A percentile compares a stretch with the other conserved stretches of the same genome.
Conservation (phyloP, 495 filamentous ascomycete genomes). For the Lindgomyces ingoldianus region DNA sequence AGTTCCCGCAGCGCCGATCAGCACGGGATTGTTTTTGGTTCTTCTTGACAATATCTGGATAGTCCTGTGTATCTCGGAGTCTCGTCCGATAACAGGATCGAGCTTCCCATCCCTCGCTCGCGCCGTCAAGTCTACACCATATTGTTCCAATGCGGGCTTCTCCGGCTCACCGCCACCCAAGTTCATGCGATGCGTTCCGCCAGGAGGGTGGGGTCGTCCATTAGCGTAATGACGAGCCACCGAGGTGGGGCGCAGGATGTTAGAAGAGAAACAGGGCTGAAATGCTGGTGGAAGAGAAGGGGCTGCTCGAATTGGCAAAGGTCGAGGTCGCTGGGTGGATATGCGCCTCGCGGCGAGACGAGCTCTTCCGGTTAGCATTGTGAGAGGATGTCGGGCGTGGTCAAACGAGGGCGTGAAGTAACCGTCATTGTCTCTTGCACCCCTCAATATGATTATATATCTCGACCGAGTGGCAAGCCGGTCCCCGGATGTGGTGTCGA, state of each 20-base stretch:
- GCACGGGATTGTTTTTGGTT: constrained; percentile 95
- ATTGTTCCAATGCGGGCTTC: constrained; percentile 86
- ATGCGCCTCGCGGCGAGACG: constrained; percentile 39
- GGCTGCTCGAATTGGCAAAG: constrained; percentile 10
- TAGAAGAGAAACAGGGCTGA: not conserved
- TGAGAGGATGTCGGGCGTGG: not conserved
- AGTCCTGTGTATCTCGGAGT: constrained; percentile 86
- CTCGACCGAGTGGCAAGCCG: not conserved
- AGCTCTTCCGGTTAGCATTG: constrained; percentile 37
- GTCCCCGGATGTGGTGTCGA: not conserved
- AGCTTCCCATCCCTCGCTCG: constrained; percentile 85
- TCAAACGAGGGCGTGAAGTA: not conserved
- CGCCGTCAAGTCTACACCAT: constrained; percentile 85
- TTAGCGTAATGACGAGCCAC: constrained; percentile 65
- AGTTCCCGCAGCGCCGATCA: constrained; percentile 89
- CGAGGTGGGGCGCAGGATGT: constrained; percentile 10
- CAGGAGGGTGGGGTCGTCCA: constrained; percentile 81
- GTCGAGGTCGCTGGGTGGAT: constrained; percentile 6
- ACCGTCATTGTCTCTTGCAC: not conserved
- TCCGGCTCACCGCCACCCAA: constrained; percentile 74
- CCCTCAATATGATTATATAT: not conserved
- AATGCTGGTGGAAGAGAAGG: not conserved
- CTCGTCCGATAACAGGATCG: constrained; percentile 92
- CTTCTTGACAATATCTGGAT: constrained; percentile 90
- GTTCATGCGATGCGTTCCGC: constrained; percentile 92